phyloP scores from a whole-genome alignment of 176 grass and related monocot genomes.

The Puccinellia tenuiflora region DNA sequence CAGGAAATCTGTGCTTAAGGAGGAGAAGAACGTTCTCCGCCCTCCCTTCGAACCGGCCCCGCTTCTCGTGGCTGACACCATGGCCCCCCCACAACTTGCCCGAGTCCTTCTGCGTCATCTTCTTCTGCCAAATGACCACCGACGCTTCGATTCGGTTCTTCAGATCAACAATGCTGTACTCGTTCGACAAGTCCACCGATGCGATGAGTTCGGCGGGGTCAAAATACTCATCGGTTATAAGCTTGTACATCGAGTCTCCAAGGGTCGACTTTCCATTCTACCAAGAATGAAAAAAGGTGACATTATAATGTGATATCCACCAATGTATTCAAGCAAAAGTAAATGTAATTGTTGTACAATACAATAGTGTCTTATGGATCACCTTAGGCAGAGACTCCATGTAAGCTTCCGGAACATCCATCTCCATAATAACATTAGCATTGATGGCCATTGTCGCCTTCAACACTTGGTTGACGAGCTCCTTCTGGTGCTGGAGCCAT shows the following conservation, averaged over 20 bases:
- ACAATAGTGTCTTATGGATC: background rate
- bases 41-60: constrained; percentile 70
- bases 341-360: background rate
- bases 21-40: constrained; percentile 70
- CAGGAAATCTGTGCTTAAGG: constrained; percentile 65
- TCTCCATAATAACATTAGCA: constrained; percentile 73
- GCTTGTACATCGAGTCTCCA: constrained; percentile 75
- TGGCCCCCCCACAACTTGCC: constrained; percentile 53
- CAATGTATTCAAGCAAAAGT: background rate
- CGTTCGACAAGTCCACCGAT: constrained; percentile 44
- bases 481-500: constrained; percentile 62
- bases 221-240: constrained; percentile 67
- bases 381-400: constrained; percentile 84
- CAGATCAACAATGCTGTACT: constrained; percentile 73
- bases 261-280: constrained; percentile 74
- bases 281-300: background rate
- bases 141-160: constrained; percentile 80
- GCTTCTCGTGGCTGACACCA: constrained; percentile 54
- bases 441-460: constrained; percentile 92
- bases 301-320: background rate
- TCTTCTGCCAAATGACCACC: constrained; percentile 73
- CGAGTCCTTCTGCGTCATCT: constrained; percentile 53
- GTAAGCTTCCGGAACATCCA: constrained; percentile 75
- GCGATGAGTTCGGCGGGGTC: constrained; percentile 57
- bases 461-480: constrained; percentile 65